Conservation (phyloP, 1,284 basidiomycete species). For the Trametes pubescens region DNA sequence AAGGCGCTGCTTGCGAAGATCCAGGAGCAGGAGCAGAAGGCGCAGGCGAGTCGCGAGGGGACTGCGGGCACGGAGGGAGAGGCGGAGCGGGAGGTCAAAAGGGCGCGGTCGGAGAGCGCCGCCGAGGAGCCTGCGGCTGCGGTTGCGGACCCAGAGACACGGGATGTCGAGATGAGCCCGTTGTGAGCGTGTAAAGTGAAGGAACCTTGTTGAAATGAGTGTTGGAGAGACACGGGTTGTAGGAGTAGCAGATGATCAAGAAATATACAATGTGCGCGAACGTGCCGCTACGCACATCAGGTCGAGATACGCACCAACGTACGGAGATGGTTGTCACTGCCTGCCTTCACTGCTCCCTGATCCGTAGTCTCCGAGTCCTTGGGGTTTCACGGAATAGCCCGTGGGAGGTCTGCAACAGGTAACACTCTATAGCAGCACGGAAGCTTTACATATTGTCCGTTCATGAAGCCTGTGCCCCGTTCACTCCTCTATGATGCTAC, state of each 20-base stretch:
- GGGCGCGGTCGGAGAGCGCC: slow-evolving; percentile 25
- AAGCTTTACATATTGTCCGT: too few species aligned
- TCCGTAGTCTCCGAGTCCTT: too few species aligned
- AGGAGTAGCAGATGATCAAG: neutral
- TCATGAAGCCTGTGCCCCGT: too few species aligned
- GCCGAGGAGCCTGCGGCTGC: neutral
- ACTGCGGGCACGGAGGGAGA: slow-evolving; percentile 8
- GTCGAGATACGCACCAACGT: too few species aligned
- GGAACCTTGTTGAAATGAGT: neutral
- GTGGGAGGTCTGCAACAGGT: too few species aligned
- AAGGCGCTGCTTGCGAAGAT: slow-evolving; percentile 42
- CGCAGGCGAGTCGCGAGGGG: slow-evolving; percentile 13
- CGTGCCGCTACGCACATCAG: too few species aligned
- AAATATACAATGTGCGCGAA: neutral
- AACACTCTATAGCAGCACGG: too few species aligned
- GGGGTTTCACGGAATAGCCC: too few species aligned
- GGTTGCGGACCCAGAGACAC: slow-evolving; percentile 5
- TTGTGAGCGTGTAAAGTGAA: slow-evolving; percentile 1
- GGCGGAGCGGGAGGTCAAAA: slow-evolving; percentile 23
- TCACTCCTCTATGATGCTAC: too few species aligned
- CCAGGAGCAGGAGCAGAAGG: slow-evolving; percentile 32
- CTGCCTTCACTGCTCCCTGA: too few species aligned
- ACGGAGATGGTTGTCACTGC: too few species aligned
- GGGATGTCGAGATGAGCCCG: slow-evolving; percentile 17
- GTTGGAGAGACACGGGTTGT: neutral